Evolutionary conservation across 768 basidiomycete genomes (phyloP).

Genomic region (Tubosaeta brunneosetosa): DNA sequence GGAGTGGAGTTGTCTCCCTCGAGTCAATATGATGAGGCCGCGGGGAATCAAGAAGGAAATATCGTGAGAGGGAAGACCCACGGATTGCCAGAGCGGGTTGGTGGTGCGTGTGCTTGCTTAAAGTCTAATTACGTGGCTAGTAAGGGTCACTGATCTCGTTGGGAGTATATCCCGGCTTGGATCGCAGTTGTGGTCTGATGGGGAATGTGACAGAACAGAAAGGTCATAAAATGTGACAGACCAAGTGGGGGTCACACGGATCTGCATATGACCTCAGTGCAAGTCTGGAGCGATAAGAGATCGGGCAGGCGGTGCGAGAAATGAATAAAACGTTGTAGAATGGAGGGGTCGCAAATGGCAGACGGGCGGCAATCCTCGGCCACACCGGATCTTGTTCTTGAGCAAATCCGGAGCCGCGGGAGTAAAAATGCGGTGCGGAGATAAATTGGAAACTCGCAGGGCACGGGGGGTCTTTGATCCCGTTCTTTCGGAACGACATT

Average conservation of each 20-base stretch:
- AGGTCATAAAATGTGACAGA: background rate
- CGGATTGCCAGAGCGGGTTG: conserved; percentile 18
- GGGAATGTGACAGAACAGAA: conserved; percentile 6
- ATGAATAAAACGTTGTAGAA: conserved; percentile 32
- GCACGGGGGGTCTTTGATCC: conserved; percentile 23
- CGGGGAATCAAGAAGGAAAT: conserved; percentile 25
- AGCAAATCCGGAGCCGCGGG: conserved; percentile 25
- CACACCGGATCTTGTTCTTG: conserved; percentile 24
- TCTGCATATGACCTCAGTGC: conserved; percentile 29
- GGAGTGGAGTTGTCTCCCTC: conserved; percentile 5
- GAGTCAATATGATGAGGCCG: conserved; percentile 15
- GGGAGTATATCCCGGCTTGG: no score
- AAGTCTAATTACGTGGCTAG: conserved; percentile 34
- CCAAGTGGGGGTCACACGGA: conserved; percentile 22
- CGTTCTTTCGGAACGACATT: conserved; percentile 5
- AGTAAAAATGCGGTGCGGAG: conserved; percentile 16
- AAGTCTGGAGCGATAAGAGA: conserved; percentile 23
- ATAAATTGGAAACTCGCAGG: conserved; percentile 22
- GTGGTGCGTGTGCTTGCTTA: conserved; percentile 32
- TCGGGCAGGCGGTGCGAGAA: conserved; percentile 19
- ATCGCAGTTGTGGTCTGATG: conserved; percentile 8
- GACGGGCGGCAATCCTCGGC: conserved; percentile 22
- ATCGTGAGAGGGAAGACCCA: background rate
- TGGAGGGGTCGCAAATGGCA: background rate
- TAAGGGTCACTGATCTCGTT: conserved; percentile 13